Conservation (phyloP, 768 basidiomycete species). For the Tubosaeta sp. region DNA sequence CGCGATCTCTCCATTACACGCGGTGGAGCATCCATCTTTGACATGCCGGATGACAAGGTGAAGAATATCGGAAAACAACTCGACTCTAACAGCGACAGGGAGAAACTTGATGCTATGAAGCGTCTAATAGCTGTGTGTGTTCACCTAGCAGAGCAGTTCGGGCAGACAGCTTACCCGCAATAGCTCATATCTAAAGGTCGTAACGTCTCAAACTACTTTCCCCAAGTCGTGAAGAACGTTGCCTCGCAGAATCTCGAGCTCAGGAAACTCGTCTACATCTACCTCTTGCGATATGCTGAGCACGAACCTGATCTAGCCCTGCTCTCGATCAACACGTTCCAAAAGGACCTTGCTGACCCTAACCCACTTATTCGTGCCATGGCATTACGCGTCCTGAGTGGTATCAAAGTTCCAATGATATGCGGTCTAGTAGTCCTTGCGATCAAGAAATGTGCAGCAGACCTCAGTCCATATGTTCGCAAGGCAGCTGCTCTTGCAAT, state of each 20-base stretch:
- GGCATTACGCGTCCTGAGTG: constrained; percentile 89
- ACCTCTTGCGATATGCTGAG: constrained; percentile 89
- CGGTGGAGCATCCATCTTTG: constrained; percentile 54
- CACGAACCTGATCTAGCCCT: constrained; percentile 92
- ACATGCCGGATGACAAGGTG: constrained; percentile 73
- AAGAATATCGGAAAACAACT: constrained; percentile 83
- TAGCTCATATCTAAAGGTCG: constrained; percentile 92
- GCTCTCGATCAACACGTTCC: constrained; percentile 97
- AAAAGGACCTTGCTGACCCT: constrained; percentile 89
- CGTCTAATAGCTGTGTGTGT: constrained; percentile 81
- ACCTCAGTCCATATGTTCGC: constrained; percentile 91
- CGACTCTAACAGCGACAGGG: constrained; percentile 82
- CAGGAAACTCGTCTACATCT: constrained; percentile 96
- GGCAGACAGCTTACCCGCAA: constrained; percentile 1
- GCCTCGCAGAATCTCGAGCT: constrained; percentile 90
- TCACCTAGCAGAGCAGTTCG: neutral
- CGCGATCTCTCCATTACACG: constrained; percentile 63
- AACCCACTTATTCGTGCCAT: constrained; percentile 95
- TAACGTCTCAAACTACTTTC: constrained; percentile 90
- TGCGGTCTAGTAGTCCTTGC: constrained; percentile 80
- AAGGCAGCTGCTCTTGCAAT: constrained; percentile 91
- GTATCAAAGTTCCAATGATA: constrained; percentile 88
- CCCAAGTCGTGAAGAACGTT: constrained; percentile 96
- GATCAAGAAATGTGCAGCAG: constrained; percentile 88
- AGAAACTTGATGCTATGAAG: constrained; percentile 95